Conservation (phyloP, 257 asterid species). For the Linderniella brevidens region DNA sequence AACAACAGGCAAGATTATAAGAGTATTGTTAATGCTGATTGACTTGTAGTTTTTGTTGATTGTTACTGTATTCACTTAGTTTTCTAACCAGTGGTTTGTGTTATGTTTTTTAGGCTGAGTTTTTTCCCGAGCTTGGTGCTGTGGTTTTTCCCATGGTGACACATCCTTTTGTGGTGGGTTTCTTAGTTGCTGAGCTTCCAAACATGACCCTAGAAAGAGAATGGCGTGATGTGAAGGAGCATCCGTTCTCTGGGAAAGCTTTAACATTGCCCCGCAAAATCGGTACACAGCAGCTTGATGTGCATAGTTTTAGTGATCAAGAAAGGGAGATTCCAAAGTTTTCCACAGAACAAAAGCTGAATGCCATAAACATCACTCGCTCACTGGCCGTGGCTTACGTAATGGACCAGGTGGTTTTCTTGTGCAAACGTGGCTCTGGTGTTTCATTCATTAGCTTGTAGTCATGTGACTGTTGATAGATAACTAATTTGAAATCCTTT, state of each 20-base stretch:
- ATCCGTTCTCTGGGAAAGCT: conserved; percentile 24
- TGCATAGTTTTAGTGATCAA: conserved; percentile 22
- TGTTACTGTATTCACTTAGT: too few species aligned
- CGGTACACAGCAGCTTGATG: conserved; percentile 27
- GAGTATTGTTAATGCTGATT: conserved; percentile 1
- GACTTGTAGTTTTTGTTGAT: neutral
- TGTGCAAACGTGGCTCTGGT: neutral
- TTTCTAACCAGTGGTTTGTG: too few species aligned
- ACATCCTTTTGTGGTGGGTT: conserved; percentile 91
- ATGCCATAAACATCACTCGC: conserved; percentile 62
- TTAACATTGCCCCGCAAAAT: conserved; percentile 22
- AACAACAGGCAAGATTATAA: conserved; percentile 34
- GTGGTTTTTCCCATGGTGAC: conserved; percentile 84
- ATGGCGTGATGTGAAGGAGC: conserved; percentile 20
- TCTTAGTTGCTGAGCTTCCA: conserved; percentile 86
- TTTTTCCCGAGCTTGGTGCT: conserved; percentile 70
- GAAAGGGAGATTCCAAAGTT: conserved; percentile 28
- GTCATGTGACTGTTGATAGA: conserved; percentile 3
- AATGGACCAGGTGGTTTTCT: conserved; percentile 77
- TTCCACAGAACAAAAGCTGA: conserved; percentile 50
- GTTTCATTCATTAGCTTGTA: neutral
- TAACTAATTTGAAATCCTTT: conserved; percentile 12
- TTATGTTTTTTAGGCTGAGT: conserved; percentile 68
- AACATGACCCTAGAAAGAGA: conserved; percentile 25
- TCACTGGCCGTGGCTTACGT: conserved; percentile 84